Conservation (phyloP, 228 moss, liverwort and hornwort genomes). For the Sphagnum magellanicum region DNA sequence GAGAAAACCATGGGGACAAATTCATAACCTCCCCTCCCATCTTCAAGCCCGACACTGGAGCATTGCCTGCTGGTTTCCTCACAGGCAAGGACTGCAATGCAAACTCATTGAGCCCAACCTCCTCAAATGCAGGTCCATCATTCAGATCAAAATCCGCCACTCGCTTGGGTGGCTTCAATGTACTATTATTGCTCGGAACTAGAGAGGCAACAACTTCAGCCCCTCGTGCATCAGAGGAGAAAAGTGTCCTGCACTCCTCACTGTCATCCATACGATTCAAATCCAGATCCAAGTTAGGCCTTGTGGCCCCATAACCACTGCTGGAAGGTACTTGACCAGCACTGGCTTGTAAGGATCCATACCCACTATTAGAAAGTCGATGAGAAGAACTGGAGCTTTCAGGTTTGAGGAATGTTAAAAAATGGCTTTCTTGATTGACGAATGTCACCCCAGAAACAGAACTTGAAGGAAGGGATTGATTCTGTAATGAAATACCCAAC, state of each 20-base stretch:
- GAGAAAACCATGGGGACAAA: conserved; percentile 61
- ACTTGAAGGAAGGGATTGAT: conserved; percentile 42
- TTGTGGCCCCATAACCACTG: conserved; percentile 19
- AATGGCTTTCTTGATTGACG: too few relatives aligned
- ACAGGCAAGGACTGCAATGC: conserved; percentile 41
- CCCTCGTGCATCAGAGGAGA: conserved; percentile 50
- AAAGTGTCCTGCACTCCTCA: conserved; percentile 69
- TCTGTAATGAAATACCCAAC: conserved; percentile 58
- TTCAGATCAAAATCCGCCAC: conserved; percentile 89
- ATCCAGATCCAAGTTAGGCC: conserved; percentile 67
- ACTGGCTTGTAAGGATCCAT: background rate
- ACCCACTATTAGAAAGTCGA: conserved; percentile 39
- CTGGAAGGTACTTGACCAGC: conserved; percentile 24
- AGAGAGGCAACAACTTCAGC: conserved; percentile 52
- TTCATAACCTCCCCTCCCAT: conserved; percentile 56
- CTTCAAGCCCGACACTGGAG: conserved; percentile 43
- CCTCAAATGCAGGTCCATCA: conserved; percentile 81
- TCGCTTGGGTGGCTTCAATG: conserved; percentile 46
- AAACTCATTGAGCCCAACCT: conserved; percentile 52
- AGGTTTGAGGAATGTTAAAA: conserved; percentile 52
- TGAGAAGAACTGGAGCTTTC: conserved; percentile 70
- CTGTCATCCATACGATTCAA: conserved; percentile 91
- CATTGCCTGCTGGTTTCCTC: conserved; percentile 38
- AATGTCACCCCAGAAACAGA: conserved; percentile 41
- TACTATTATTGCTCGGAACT: conserved; percentile 65